Evolutionary conservation across 805 yeast genomes (phyloP).

Genomic region (Metschnikowia matae): DNA sequence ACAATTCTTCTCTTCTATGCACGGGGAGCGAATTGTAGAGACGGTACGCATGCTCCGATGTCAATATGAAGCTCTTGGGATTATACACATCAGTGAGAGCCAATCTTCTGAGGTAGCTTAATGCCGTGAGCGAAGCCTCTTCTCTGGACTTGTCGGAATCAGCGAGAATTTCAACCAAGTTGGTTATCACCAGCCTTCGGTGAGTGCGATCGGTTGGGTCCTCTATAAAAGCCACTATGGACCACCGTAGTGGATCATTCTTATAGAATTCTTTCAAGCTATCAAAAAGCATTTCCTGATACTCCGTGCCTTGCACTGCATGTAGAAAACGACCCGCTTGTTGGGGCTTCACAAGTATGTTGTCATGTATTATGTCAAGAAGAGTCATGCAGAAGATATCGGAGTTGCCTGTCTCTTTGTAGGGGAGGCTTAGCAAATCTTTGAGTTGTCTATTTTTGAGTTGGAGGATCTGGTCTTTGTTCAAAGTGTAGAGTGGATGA

Average conservation of each 20-base stretch:
- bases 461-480: constrained; percentile 22
- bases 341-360: constrained; percentile 24
- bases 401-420: constrained; percentile 21
- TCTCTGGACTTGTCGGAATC: constrained; percentile 10
- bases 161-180: constrained; percentile 14
- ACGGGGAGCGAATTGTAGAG: constrained; percentile 1
- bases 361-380: constrained; percentile 28
- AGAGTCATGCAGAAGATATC: constrained; percentile 28
- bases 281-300: constrained; percentile 17
- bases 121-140: constrained; percentile 18
- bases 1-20: constrained; percentile 20
- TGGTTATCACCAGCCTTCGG: constrained; percentile 15
- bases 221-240: constrained; percentile 26
- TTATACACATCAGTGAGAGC: constrained; percentile 23
- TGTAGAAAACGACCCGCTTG: constrained; percentile 20
- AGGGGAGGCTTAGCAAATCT: constrained; percentile 27
- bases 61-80: constrained; percentile 16
- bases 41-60: neutral
- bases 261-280: constrained; percentile 17
- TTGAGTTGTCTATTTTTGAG: constrained; percentile 22
- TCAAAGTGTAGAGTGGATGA: constrained; percentile 33
- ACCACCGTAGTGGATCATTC: constrained; percentile 21
- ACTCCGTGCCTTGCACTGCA: constrained; percentile 18
- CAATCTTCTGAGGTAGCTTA: constrained; percentile 26
- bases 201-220: constrained; percentile 20